Percentiles rank a stretch among this genome's conserved stretches.
These are phyloP conservation scores for Xanthoceras sorbifolium DNA, from an alignment of 345 rosid species.

Conservation along the genomic window DNA sequence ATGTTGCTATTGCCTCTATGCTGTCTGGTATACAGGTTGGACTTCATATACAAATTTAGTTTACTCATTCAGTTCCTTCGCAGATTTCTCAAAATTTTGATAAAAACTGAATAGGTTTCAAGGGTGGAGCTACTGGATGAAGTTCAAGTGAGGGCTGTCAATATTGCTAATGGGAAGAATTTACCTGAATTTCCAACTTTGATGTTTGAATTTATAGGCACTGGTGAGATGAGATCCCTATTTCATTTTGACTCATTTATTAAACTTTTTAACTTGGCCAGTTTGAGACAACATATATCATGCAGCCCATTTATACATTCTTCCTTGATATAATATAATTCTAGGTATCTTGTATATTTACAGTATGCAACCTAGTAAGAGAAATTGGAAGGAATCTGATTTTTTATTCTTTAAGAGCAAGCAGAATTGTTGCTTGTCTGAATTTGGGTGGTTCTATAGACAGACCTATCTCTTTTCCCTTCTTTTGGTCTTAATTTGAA, in stretches of 20 bases:
- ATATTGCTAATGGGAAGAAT: conserved; percentile 82
- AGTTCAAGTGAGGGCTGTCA: conserved; percentile 81
- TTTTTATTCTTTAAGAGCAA: not conserved
- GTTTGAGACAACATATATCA: not conserved
- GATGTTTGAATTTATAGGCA: conserved; percentile 94
- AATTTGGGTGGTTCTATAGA: too few relatives aligned
- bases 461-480: not conserved
- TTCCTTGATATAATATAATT: not conserved
- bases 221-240: conserved; percentile 47
- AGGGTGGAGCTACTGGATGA: conserved; percentile 91
- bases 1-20: conserved; percentile 92
- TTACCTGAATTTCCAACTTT: conserved; percentile 80
- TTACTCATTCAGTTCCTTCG: conserved; percentile 18
- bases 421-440: too few relatives aligned
- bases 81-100: conserved; percentile 11
- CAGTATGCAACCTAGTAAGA: not conserved
- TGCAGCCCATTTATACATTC: not conserved
- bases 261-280: not conserved
- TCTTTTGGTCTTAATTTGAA: not conserved
- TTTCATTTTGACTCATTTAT: not conserved
- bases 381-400: not conserved
- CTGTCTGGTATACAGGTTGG: conserved; percentile 82
- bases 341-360: not conserved
- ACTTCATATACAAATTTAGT: conserved; percentile 20
- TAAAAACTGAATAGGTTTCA: conserved; percentile 58